These are phyloP conservation scores for Venustampulla echinocandica DNA, from an alignment of 495 filamentous ascomycete species.

Conservation along the genomic window DNA sequence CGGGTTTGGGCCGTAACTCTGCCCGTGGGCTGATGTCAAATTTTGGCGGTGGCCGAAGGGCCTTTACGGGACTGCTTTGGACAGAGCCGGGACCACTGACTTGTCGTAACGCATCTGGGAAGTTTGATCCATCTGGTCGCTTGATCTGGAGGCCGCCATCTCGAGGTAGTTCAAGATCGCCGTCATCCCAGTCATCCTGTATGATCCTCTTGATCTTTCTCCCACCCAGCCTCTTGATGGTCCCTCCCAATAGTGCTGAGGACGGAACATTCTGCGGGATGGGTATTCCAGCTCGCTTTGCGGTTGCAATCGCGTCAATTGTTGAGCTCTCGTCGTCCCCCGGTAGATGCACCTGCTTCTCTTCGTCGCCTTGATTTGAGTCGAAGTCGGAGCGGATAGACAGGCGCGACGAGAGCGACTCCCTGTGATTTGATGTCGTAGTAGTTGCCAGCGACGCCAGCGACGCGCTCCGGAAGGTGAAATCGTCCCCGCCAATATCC, in stretches of 20 bases:
- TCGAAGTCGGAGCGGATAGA: constrained; percentile 76
- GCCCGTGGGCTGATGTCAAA: constrained; percentile 19
- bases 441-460: constrained; percentile 51
- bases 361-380: constrained; percentile 67
- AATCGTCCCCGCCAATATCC: constrained; percentile 62
- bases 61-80: constrained; percentile 33
- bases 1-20: constrained; percentile 16
- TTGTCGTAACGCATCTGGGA: constrained; percentile 60
- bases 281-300: constrained; percentile 82
- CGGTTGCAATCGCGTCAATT: constrained; percentile 75
- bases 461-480: constrained; percentile 57
- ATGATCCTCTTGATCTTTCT: constrained; percentile 68
- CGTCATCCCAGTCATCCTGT: constrained; percentile 79
- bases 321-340: constrained; percentile 73
- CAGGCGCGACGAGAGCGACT: constrained; percentile 67
- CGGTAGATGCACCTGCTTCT: constrained; percentile 71
- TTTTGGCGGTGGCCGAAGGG: constrained; percentile 18
- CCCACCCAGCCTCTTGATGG: constrained; percentile 84
- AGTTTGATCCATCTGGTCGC: constrained; percentile 45
- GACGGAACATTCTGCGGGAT: constrained; percentile 83
- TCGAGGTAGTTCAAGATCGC: constrained; percentile 69
- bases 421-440: constrained; percentile 51
- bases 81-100: constrained; percentile 42
- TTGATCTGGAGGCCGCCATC: constrained; percentile 56
- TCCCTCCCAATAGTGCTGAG: constrained; percentile 87